A percentile compares a stretch with the other conserved stretches of the same genome.
Conservation (phyloP, 2,329 filamentous ascomycete species). For the Exophiala mesophila region DNA sequence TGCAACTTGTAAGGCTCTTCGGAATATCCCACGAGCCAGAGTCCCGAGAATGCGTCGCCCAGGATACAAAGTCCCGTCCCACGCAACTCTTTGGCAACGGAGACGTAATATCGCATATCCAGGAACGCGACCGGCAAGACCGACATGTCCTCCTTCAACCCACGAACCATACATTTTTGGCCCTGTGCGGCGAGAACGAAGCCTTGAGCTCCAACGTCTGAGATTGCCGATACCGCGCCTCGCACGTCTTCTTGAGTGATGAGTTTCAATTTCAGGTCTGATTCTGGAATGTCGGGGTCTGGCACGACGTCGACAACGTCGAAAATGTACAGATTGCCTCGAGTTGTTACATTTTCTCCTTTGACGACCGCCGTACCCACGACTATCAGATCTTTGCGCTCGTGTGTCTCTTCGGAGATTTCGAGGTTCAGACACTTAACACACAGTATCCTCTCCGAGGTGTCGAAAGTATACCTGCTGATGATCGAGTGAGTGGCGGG, state of each 20-base stretch:
- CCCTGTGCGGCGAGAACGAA: slow-evolving; percentile 88
- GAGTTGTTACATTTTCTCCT: slow-evolving; percentile 83
- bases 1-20: slow-evolving; percentile 97
- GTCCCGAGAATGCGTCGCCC: slow-evolving; percentile 84
- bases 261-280: slow-evolving; percentile 76
- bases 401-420: slow-evolving; percentile 83
- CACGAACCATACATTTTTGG: slow-evolving; percentile 94
- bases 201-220: slow-evolving; percentile 78
- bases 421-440: slow-evolving; percentile 82
- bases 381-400: slow-evolving; percentile 73
- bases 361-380: slow-evolving; percentile 82
- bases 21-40: slow-evolving; percentile 95
- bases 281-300: slow-evolving; percentile 78
- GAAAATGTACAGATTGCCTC: slow-evolving; percentile 82
- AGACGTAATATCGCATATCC: slow-evolving; percentile 94
- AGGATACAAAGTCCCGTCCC: slow-evolving; percentile 81
- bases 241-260: slow-evolving; percentile 87
- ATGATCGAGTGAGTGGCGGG: slow-evolving; percentile 73
- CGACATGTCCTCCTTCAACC: slow-evolving; percentile 89
- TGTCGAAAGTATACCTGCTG: slow-evolving; percentile 67
- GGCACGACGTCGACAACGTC: slow-evolving; percentile 90
- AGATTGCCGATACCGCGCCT: slow-evolving; percentile 82
- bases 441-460: slow-evolving; percentile 71
- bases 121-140: slow-evolving; percentile 93
- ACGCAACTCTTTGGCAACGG: slow-evolving; percentile 74